Evolutionary conservation across 2,329 filamentous ascomycete species (phyloP), one percentile per base, ranked within the genome.

Genomic region (Curvularia verruculosa): DNA sequence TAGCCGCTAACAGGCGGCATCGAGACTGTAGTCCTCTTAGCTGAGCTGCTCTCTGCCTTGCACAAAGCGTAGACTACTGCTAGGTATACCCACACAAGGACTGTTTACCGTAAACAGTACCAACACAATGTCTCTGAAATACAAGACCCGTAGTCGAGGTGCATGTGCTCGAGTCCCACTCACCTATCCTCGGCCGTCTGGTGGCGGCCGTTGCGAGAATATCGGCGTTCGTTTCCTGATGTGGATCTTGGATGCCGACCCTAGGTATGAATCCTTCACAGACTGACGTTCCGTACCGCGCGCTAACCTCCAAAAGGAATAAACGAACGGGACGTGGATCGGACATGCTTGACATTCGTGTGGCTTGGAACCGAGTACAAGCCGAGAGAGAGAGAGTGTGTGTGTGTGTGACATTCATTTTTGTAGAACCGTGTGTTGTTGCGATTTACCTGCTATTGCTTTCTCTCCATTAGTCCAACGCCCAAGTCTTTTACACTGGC

Each of bases 201-300:
- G 34, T 34, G 15, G 28, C 19, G 19, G 31, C 40, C 1, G n/a
- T 39, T 29, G 23, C 28, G 15, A 10, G n/a, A 28, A 37, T 29
- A 21, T 21, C 43, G 36, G 34, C 9, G 18, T 37, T 29, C 31
- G 18, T 46, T 40, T 29, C 44, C 50, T 46, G 8, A 45, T 39
- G 24, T 15, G 31, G 44, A 28, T 23, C 41, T 8, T 7, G 41
- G 26, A 29, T 23, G 9, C 39, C 29, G 26, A 15, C 40, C 29
- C 29, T 52, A 28, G 19, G 24, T 15, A 13, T 10, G 18, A 31
- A 52, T 40, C 50, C 29, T 39, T 41, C 31, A 37, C 23, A 31
- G 40, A 28, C 19, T 46, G 31, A 52, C 31, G 50, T 52, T 37
- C 50, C 50, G 50, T 46, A n/a, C 50, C 50, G 50, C 41, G 50